These are phyloP conservation scores for Amylocarpus encephaloides DNA, from an alignment of 2,329 filamentous ascomycete species.

Conservation along the genomic window DNA sequence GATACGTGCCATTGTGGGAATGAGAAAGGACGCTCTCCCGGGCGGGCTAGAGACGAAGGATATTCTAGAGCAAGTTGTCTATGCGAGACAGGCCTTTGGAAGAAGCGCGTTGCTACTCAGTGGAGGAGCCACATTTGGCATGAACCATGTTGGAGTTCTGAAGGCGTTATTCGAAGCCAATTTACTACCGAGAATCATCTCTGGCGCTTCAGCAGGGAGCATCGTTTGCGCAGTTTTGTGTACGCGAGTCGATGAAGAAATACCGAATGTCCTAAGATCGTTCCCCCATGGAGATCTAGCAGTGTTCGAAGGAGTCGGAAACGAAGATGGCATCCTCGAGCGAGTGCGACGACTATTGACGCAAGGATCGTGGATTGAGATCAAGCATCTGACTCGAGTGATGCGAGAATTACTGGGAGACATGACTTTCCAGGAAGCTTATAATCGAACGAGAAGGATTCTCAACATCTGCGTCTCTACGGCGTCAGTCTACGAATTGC, in stretches of 20 bases:
- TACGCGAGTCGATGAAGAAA: slow-evolving; percentile 55
- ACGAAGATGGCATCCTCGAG: slow-evolving; percentile 58
- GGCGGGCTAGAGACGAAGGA: slow-evolving; percentile 48
- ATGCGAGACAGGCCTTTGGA: slow-evolving; percentile 57
- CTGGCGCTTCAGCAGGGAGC: slow-evolving; percentile 62
- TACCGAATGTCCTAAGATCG: slow-evolving; percentile 49
- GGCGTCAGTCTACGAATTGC: slow-evolving; percentile 79
- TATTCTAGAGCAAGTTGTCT: slow-evolving; percentile 54
- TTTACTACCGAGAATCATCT: slow-evolving; percentile 61
- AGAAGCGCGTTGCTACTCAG: slow-evolving; percentile 60
- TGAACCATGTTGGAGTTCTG: slow-evolving; percentile 66
- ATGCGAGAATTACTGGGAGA: slow-evolving; percentile 79
- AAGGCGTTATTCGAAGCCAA: slow-evolving; percentile 59
- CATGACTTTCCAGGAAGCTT: slow-evolving; percentile 91
- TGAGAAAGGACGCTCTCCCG: slow-evolving; percentile 42
- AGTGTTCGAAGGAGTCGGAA: slow-evolving; percentile 53
- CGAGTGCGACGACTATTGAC: slow-evolving; percentile 70
- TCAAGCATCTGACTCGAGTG: slow-evolving; percentile 70
- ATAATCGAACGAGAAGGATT: slow-evolving; percentile 86
- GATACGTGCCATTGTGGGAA: slow-evolving; percentile 63
- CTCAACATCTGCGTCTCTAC: slow-evolving; percentile 93
- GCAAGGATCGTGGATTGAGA: slow-evolving; percentile 80
- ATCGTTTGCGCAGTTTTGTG: slow-evolving; percentile 62
- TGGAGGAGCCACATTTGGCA: slow-evolving; percentile 64
- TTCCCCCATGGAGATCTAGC: slow-evolving; percentile 58